Percentiles rank a stretch among this genome's conserved stretches.
Conservation (phyloP, 352 stramenopile species). For the Pythium myriotylum region DNA sequence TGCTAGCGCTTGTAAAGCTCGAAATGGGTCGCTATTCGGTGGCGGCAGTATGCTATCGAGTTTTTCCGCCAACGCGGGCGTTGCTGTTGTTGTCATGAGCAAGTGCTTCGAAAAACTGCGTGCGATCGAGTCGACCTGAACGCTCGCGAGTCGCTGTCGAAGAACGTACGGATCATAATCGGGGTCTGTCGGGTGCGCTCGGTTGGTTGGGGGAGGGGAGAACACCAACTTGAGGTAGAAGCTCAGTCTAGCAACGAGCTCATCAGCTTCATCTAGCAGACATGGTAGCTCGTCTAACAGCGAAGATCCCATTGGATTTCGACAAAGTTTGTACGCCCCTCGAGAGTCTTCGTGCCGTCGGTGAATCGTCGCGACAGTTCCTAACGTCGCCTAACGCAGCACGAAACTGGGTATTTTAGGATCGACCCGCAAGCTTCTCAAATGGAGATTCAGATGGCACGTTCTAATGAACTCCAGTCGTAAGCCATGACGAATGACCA, state of each 20-base stretch:
- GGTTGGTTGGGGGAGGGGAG: neutral
- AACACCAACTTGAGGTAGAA: constrained; percentile 42
- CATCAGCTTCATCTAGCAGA: constrained; percentile 59
- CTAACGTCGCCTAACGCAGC: neutral
- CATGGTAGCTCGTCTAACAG: constrained; percentile 67
- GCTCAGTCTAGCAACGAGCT: constrained; percentile 53
- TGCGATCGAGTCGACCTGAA: constrained; percentile 37
- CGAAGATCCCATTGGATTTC: constrained; percentile 41
- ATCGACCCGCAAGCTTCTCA: neutral
- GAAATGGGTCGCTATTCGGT: constrained; percentile 4
- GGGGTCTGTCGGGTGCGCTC: constrained; percentile 8
- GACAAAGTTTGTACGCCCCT: neutral
- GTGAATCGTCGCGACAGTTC: constrained; percentile 16
- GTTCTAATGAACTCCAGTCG: neutral
- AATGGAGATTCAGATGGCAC: too few relatives aligned
- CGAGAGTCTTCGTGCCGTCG: neutral
- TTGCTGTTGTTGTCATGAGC: constrained; percentile 22
- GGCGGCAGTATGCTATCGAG: constrained; percentile 25
- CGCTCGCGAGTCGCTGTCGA: constrained; percentile 12
- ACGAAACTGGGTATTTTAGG: constrained; percentile 6
- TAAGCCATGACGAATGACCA: constrained; percentile 5
- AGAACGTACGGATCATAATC: constrained; percentile 18
- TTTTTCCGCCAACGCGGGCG: constrained; percentile 23
- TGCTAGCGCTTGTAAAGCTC: constrained; percentile 30
- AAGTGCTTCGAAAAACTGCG: constrained; percentile 52